A percentile compares a stretch with the other conserved stretches of the same genome.
Conservation (phyloP, 495 filamentous ascomycete genomes). For the Podospora pseudoanserina region DNA sequence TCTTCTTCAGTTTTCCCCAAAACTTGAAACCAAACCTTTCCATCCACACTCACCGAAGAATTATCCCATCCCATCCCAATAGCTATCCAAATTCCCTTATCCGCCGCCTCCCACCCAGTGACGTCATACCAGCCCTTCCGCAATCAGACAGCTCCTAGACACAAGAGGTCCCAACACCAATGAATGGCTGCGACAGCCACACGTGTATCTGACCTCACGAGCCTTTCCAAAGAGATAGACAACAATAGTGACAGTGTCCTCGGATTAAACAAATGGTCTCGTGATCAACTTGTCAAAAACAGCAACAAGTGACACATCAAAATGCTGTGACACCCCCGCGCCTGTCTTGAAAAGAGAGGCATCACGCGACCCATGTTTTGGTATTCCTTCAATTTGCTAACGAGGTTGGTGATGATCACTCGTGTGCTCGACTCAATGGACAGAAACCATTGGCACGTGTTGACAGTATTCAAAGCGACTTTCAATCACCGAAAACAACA, state of each 20-base stretch:
- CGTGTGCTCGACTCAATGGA: no score
- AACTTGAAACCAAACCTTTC: background rate
- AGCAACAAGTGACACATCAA: background rate
- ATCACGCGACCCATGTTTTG: background rate
- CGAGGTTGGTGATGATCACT: background rate
- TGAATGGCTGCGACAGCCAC: background rate
- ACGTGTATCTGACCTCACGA: background rate
- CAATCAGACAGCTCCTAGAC: background rate
- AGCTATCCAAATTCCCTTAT: no score
- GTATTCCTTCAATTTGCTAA: background rate
- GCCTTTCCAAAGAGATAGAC: background rate
- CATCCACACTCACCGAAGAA: background rate
- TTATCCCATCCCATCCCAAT: background rate
- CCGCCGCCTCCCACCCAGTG: no score
- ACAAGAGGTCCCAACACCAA: background rate
- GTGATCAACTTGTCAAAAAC: background rate
- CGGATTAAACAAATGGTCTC: background rate
- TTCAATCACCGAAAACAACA: no score
- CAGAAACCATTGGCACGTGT: no score
- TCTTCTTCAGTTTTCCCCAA: background rate
- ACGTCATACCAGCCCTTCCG: no score
- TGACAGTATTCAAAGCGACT: no score
- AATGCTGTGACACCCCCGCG: background rate
- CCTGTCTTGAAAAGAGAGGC: background rate
- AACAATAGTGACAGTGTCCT: no score